phyloP scores from a whole-genome alignment of 352 stramenopile species.

The Plasmopara halstedii region DNA sequence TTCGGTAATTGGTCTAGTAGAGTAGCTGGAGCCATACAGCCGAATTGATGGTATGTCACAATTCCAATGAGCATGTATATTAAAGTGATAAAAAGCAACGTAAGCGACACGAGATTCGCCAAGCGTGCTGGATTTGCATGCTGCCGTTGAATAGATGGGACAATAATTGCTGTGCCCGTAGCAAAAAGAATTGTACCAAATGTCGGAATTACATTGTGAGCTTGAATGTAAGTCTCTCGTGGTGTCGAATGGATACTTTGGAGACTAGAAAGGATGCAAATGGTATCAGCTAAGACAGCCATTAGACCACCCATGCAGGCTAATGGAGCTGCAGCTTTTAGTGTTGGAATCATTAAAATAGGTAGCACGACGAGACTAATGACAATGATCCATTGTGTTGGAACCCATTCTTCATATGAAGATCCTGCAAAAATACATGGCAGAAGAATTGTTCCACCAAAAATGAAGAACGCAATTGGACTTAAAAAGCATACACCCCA shows the following conservation, averaged over 20 bases:
- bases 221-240: conserved; percentile 43
- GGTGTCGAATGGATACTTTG: conserved; percentile 28
- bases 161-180: conserved; percentile 55
- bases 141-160: conserved; percentile 55
- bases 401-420: conserved; percentile 13
- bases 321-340: conserved; percentile 36
- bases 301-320: conserved; percentile 42
- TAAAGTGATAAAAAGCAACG: conserved; percentile 60
- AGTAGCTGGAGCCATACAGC: conserved; percentile 50
- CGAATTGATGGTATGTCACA: conserved; percentile 63
- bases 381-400: conserved; percentile 56
- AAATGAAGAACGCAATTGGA: conserved; percentile 64
- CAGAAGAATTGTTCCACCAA: conserved; percentile 53
- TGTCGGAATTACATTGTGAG: conserved; percentile 31
- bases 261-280: conserved; percentile 49
- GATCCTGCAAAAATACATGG: conserved; percentile 38
- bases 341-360: conserved; percentile 52
- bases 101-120: conserved; percentile 53
- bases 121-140: conserved; percentile 39
- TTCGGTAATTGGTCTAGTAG: conserved; percentile 49
- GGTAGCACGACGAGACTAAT: conserved; percentile 48
- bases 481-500: conserved; percentile 54
- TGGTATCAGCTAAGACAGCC: conserved; percentile 40
- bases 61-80: conserved; percentile 66
- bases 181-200: conserved; percentile 73